Base-by-base conservation (phyloP, 2,329 filamentous ascomycete species). In the Sclerotiophoma versabilis region DNA sequence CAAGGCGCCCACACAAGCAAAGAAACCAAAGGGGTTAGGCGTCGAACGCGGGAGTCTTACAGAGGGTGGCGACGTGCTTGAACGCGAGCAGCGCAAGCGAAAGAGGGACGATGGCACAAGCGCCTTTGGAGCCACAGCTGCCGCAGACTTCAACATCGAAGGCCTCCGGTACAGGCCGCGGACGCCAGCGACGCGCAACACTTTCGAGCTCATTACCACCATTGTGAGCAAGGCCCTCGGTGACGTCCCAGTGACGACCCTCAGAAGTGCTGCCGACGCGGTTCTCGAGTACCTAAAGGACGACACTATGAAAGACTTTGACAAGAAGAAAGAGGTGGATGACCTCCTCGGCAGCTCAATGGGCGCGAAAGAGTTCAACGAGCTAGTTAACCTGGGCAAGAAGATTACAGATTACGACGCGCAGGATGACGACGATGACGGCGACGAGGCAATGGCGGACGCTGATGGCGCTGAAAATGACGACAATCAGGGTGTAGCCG, bases 331-430 rank as follows among this genome's bases (percentile, higher is more conserved):
- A 77, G 92, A 97, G 74, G 87, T 98, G 36, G 95, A 99, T 67
- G 95, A 98, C 62, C 87, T 98, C 55, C 77, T 99, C 34, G 95
- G 93, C n/a, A 84, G 84, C 29, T 87, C 87, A 0, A 85, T 97
- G 80, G 88, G 83, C 42, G 85, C 91, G 1, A 96, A 97, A 72
- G 89, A 96, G 74, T 99, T 98, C 80, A 98, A 98, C 72, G 93
- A 98, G 78, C 79, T 99, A 63, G 88, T 98, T 49, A 99, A 97
- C 71, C 80, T 99, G 36, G 92, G 93, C 61, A 99, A 99, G 81
- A 99, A 99, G 79, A 96, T 99, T 60, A 99, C 95, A 43, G 95
- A 99, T 75, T 99, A 98, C 76, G 91, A 98, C 76, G 91, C 91
- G 32, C 92, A 98, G 73, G 93, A 98, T 62, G 95, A 97, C 26